Conservation (phyloP, 192 early-diverging fungal genomes). For the Podila epicladia region DNA sequence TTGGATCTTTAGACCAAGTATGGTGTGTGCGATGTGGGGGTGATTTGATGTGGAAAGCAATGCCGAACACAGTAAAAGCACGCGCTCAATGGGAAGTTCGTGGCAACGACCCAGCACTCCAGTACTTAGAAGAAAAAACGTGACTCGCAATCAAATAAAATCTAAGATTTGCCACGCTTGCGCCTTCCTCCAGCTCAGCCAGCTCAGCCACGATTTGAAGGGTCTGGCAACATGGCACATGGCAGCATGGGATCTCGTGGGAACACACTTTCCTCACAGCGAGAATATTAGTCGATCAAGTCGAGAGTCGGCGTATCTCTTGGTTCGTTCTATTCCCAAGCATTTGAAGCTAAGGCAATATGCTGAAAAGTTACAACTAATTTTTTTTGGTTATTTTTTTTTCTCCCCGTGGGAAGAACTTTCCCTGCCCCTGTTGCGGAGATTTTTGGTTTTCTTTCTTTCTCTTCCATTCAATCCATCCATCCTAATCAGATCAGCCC, state of each 20-base stretch:
- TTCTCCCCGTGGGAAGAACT: background rate
- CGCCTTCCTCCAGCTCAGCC: background rate
- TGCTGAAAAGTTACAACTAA: no score
- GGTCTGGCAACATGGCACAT: no score
- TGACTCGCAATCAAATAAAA: background rate
- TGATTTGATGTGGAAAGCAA: no score
- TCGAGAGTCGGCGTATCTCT: background rate
- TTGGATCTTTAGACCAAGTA: background rate
- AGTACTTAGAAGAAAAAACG: background rate
- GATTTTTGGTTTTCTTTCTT: slow-evolving; percentile 1
- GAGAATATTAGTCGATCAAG: no score
- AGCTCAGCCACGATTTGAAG: no score
- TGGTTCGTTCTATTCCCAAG: background rate
- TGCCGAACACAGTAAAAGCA: background rate
- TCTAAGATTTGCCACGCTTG: no score
- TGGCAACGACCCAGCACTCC: background rate
- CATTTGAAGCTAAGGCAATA: no score
- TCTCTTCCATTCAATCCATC: slow-evolving; percentile 3
- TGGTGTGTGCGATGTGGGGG: background rate
- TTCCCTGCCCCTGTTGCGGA: background rate
- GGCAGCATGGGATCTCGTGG: no score
- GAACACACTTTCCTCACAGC: background rate
- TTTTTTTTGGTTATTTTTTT: background rate
- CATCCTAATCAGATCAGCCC: background rate
- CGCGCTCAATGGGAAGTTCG: background rate